Base-by-base conservation (phyloP, 1,284 basidiomycete species). In the Ceratobasidium sp. region DNA sequence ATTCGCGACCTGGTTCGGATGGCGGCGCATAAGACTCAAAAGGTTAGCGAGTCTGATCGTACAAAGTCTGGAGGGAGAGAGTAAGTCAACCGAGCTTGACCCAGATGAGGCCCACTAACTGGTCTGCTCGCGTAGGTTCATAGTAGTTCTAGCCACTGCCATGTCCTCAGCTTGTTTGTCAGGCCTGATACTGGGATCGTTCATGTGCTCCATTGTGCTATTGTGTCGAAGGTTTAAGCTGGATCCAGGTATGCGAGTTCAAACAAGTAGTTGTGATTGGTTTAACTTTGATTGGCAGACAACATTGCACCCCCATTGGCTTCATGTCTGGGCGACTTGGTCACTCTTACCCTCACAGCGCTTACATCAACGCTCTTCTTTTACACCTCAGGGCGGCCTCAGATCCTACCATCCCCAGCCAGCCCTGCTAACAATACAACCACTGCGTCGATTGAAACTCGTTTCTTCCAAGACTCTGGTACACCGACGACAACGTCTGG, bases 281-380 rank as follows among this genome's bases (percentile, higher is more conserved):
- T 29, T 32, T n/a, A 38, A 32, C 5, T 72, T 58, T 64, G 60
- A 54, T 47, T 43, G 52, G 2, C 73, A 93, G 94, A 98, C 77
- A 98, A 98, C 77, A 96, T 98, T 73, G 93, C 95, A 2, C 93
- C 96, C 0, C 94, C 96, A 0, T 83, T 98, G 4, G 96, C 96
- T 0, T 88, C 94, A 1, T 96, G 93, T 73, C 84, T 98, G 0
- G 96, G 96, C 8, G 96, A 98, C 76, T 83, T 99, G 32, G 84
- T 98, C 64, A 97, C 96, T 0, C 86, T 98, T 52, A 86, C 91
- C 69, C 85, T 96, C 54, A 80, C 93, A 1, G 90, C 89, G 12
- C 72, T 84, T 10, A 82, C 90, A 7, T 87, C 89, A 2, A 81
- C 60, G 15, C 43, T 65, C 10, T 65, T 35, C 31, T 65, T 65